A percentile compares a stretch with the other conserved stretches of the same genome.
phyloP scores from a whole-genome alignment of 2,329 filamentous ascomycete genomes.

The Triangularia setosa region DNA sequence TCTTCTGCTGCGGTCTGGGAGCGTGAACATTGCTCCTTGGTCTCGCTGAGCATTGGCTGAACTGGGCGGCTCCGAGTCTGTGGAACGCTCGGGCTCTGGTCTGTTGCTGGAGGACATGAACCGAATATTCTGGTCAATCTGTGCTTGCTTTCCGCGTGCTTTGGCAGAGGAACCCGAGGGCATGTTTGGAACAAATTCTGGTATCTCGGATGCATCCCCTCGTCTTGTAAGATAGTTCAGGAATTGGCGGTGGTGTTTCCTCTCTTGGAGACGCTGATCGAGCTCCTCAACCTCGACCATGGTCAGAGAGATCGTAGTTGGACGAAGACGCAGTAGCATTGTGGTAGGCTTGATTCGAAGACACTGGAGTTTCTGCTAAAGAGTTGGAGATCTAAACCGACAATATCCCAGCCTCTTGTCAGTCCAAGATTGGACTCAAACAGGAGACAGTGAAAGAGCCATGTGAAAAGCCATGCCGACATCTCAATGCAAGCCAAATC shows the following conservation, averaged over 20 bases:
- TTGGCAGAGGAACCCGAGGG: background rate
- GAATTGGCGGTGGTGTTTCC: background rate
- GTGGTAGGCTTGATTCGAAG: slow-evolving; percentile 28
- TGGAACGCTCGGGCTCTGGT: background rate
- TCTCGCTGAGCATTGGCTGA: background rate
- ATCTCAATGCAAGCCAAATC: background rate
- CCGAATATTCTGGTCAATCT: background rate
- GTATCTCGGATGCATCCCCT: background rate
- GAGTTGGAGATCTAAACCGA: background rate
- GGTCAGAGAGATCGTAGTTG: slow-evolving; percentile 38
- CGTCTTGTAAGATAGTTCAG: background rate
- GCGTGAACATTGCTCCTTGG: background rate
- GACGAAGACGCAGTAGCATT: slow-evolving; percentile 42
- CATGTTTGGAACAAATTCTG: background rate
- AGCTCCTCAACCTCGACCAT: slow-evolving; percentile 40
- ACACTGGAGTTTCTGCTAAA: background rate
- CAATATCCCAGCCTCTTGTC: background rate
- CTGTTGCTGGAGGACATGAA: background rate
- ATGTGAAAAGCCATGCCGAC: background rate
- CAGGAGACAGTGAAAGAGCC: background rate
- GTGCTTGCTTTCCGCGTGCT: background rate
- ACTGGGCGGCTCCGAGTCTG: background rate
- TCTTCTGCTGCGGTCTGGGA: slow-evolving; percentile 1
- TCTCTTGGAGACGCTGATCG: slow-evolving; percentile 30
- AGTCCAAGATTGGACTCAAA: background rate